These are phyloP conservation scores for Penstemon davidsonii DNA, from an alignment of 257 asterid genomes.

Conservation along the genomic window DNA sequence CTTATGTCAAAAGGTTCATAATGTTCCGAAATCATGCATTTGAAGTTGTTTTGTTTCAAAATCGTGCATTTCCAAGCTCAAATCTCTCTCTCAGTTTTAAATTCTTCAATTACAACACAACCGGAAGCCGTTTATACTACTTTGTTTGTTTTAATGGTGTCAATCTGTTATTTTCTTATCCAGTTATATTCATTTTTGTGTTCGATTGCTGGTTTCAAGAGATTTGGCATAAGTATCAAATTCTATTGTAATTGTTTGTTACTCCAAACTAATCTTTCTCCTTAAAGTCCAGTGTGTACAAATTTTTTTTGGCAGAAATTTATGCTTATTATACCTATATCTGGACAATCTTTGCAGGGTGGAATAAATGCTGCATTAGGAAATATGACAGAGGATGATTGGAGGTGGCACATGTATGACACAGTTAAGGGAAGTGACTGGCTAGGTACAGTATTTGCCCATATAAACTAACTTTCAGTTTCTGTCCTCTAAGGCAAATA, in stretches of 20 bases:
- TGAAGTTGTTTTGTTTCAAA: conserved; percentile 10
- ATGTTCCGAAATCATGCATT: not conserved
- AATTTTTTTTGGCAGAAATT: not conserved
- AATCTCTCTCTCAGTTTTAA: not conserved
- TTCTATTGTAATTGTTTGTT: conserved; percentile 1
- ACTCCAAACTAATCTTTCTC: not conserved
- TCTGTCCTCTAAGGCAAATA: not conserved
- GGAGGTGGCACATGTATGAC: conserved; percentile 99
- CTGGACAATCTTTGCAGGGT: conserved; percentile 51
- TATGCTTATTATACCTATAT: conserved; percentile 14
- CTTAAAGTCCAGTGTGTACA: conserved; percentile 1
- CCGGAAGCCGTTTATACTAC: no score
- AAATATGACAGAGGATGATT: conserved; percentile 96
- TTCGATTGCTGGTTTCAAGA: not conserved
- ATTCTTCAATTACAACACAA: not conserved
- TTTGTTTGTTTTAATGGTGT: not conserved
- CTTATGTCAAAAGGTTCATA: not conserved
- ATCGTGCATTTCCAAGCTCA: not conserved
- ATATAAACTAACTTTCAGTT: conserved; percentile 1
- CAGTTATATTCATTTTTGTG: not conserved
- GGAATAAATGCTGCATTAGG: conserved; percentile 98
- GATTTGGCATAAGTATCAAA: no score
- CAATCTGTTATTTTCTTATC: not conserved
- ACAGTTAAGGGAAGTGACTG: conserved; percentile 98
- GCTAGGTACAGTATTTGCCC: conserved; percentile 59